A percentile compares a stretch with the other conserved stretches of the same genome.
phyloP scores from a whole-genome alignment of 2,329 filamentous ascomycete species.

The Chalaropsis ovoidea region DNA sequence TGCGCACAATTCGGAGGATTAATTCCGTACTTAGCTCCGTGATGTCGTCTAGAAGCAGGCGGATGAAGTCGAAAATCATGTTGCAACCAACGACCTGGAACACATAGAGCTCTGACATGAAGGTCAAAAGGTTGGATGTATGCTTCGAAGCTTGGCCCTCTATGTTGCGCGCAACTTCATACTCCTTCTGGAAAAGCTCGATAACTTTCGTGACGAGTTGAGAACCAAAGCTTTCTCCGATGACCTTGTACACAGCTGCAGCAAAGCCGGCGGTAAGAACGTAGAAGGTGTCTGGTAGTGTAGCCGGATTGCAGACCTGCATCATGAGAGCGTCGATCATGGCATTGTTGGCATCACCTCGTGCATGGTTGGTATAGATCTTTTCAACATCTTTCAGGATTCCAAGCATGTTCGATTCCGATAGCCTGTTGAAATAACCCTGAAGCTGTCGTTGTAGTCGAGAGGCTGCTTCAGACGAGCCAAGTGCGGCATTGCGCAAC shows the following conservation, averaged over 20 bases:
- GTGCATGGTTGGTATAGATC: constrained; percentile 70
- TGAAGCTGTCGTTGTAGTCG: constrained; percentile 72
- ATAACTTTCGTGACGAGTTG: constrained; percentile 72
- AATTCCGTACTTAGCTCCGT: constrained; percentile 83
- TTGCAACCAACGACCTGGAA: constrained; percentile 78
- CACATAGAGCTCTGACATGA: constrained; percentile 80
- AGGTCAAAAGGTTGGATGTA: constrained; percentile 64
- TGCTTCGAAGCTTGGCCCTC: constrained; percentile 28
- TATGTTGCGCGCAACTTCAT: constrained; percentile 37
- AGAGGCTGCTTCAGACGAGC: constrained; percentile 51
- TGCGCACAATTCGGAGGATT: constrained; percentile 71
- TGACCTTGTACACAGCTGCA: constrained; percentile 73
- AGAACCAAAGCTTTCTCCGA: constrained; percentile 82
- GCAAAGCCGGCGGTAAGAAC: constrained; percentile 86
- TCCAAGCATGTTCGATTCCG: constrained; percentile 77
- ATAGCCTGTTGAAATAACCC: constrained; percentile 83
- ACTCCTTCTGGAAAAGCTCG: constrained; percentile 59
- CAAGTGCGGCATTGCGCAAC: constrained; percentile 52
- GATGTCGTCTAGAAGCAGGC: constrained; percentile 61
- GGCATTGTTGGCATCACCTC: constrained; percentile 77
- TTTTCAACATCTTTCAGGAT: constrained; percentile 75
- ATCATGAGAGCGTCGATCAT: constrained; percentile 67
- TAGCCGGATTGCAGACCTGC: constrained; percentile 69
- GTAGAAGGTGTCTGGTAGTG: constrained; percentile 76
- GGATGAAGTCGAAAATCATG: constrained; percentile 84